Evolutionary conservation across 106 monocot genomes (phyloP).

Genomic region (Dioscorea alata): DNA sequence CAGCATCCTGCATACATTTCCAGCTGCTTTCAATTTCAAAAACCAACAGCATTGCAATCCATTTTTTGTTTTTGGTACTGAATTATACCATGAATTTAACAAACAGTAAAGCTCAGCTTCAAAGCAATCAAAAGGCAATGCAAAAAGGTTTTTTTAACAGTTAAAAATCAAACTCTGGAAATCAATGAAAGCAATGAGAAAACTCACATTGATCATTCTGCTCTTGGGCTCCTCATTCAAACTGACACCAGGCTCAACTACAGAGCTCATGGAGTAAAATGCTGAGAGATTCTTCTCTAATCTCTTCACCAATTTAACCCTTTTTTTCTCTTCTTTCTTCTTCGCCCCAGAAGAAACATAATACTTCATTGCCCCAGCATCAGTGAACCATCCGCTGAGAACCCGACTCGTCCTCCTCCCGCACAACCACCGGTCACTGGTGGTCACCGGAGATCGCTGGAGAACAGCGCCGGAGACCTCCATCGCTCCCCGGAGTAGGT

Average conservation of each 20-base stretch:
- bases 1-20: slow-evolving; percentile 42
- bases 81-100: too few relatives aligned
- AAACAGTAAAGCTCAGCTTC: neutral
- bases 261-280: neutral
- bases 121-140: neutral
- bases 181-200: too few relatives aligned
- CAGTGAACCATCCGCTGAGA: slow-evolving; percentile 16
- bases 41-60: neutral
- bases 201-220: slow-evolving; percentile 35
- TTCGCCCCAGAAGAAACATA: slow-evolving; percentile 16
- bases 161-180: too few relatives aligned
- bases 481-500: neutral
- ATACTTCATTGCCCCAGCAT: too few relatives aligned
- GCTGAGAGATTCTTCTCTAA: slow-evolving; percentile 4
- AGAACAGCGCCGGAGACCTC: slow-evolving; percentile 1
- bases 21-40: too few relatives aligned
- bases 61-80: neutral
- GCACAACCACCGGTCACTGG: neutral
- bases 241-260: slow-evolving; percentile 2
- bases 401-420: too few relatives aligned
- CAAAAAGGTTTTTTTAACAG: too few relatives aligned
- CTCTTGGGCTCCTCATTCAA: slow-evolving; percentile 14
- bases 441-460: neutral
- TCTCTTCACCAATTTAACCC: slow-evolving; percentile 10
- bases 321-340: slow-evolving; percentile 18